A percentile compares a stretch with the other conserved stretches of the same genome.
Conservation (phyloP, 306 rosid species). For the Aeschynomene evenia region DNA sequence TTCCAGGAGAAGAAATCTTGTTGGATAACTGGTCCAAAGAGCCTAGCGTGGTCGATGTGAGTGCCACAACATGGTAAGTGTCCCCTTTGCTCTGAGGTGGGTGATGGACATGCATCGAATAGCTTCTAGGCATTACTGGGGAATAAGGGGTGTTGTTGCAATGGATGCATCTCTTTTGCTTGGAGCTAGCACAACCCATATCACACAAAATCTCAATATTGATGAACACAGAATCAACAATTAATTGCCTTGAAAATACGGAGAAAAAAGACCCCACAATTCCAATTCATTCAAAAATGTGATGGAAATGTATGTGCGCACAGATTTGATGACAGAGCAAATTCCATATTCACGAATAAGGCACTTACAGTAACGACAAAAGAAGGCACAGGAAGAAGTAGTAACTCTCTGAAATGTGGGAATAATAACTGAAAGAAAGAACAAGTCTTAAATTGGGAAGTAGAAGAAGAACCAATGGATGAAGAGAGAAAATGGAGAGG, state of each 20-base stretch:
- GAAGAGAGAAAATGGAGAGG: not conserved
- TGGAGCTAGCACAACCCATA: conserved; percentile 85
- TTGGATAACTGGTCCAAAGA: conserved; percentile 44
- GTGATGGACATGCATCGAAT: conserved; percentile 80
- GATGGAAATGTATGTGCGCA: not conserved
- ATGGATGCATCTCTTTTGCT: conserved; percentile 63
- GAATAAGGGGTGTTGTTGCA: conserved; percentile 51
- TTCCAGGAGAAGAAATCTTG: not conserved
- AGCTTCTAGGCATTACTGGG: conserved; percentile 57
- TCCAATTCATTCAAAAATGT: conserved; percentile 13
- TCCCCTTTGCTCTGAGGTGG: conserved; percentile 65
- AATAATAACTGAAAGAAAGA: not conserved
- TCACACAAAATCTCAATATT: conserved; percentile 7
- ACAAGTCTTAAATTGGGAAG: conserved; percentile 7
- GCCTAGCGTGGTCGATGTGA: conserved; percentile 84
- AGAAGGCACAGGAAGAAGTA: not conserved
- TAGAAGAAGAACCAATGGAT: not conserved
- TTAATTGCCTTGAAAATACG: not conserved
- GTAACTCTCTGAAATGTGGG: not conserved
- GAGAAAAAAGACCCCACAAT: not conserved
- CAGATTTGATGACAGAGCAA: not conserved
- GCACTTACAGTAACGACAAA: not conserved
- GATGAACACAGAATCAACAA: not conserved
- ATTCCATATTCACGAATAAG: not conserved
- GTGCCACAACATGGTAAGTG: conserved; percentile 78